Conservation (phyloP, 2,329 filamentous ascomycete genomes). For the Botrytis galanthina region DNA sequence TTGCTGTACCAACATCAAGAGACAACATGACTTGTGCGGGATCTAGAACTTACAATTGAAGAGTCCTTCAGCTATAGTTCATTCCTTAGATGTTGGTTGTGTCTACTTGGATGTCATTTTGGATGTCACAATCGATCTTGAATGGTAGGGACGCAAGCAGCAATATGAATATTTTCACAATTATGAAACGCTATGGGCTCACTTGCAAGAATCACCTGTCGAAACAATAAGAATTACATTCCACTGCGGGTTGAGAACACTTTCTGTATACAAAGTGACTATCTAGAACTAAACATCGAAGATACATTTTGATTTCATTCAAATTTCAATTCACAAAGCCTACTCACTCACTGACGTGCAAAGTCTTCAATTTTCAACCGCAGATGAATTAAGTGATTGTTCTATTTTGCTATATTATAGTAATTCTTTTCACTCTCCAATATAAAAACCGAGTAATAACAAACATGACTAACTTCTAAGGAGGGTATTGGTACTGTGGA, state of each 20-base stretch:
- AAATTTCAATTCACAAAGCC: not conserved
- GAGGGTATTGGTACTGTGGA: conserved; percentile 2
- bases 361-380: not conserved
- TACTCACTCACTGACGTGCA: not conserved
- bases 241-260: not conserved
- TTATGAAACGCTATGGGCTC: not conserved
- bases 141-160: not conserved
- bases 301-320: not conserved
- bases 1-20: not conserved
- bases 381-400: not conserved
- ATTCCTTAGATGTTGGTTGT: not conserved
- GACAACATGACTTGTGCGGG: not conserved
- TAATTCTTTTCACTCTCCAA: not conserved
- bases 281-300: not conserved
- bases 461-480: not conserved
- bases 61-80: not conserved
- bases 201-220: not conserved
- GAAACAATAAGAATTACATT: not conserved
- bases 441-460: not conserved
- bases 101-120: not conserved
- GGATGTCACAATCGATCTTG: not conserved
- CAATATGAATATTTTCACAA: not conserved
- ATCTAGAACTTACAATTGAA: not conserved
- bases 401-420: not conserved
- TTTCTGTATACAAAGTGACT: not conserved